phyloP scores from a whole-genome alignment of 495 filamentous ascomycete species.

The Clohesyomyces aquaticus region DNA sequence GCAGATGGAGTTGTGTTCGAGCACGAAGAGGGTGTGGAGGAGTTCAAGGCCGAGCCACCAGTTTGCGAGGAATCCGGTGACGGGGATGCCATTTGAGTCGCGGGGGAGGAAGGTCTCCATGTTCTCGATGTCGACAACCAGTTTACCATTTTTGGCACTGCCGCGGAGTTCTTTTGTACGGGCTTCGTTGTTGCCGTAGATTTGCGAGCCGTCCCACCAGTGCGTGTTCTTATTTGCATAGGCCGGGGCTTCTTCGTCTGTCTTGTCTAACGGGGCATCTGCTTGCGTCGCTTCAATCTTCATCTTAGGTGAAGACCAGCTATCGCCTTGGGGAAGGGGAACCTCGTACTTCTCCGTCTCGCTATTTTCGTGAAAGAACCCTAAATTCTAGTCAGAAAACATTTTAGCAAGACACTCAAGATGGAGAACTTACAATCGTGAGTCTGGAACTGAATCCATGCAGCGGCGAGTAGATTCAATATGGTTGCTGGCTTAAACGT shows the following conservation, averaged over 20 bases:
- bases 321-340: slow-evolving; percentile 43
- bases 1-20: slow-evolving; percentile 53
- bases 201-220: slow-evolving; percentile 55
- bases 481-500: slow-evolving; percentile 51
- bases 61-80: slow-evolving; percentile 52
- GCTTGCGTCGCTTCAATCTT: slow-evolving; percentile 42
- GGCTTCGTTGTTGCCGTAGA: slow-evolving; percentile 51
- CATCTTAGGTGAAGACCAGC: slow-evolving; percentile 44
- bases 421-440: slow-evolving; percentile 44
- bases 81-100: slow-evolving; percentile 43
- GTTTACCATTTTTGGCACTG: slow-evolving; percentile 45
- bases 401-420: slow-evolving; percentile 1
- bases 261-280: slow-evolving; percentile 41
- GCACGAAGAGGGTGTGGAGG: slow-evolving; percentile 52
- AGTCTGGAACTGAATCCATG: slow-evolving; percentile 55
- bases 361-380: slow-evolving; percentile 46
- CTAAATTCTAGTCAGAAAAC: background rate
- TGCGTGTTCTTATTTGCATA: slow-evolving; percentile 51
- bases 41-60: slow-evolving; percentile 51
- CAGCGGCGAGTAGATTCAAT: slow-evolving; percentile 52
- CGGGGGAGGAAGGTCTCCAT: slow-evolving; percentile 46
- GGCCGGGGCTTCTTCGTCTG: slow-evolving; percentile 46
- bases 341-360: slow-evolving; percentile 40
- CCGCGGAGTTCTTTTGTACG: slow-evolving; percentile 45
- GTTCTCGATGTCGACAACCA: slow-evolving; percentile 39